phyloP scores from a whole-genome alignment of 768 basidiomycete species.

The Guyanaporus albipodus region DNA sequence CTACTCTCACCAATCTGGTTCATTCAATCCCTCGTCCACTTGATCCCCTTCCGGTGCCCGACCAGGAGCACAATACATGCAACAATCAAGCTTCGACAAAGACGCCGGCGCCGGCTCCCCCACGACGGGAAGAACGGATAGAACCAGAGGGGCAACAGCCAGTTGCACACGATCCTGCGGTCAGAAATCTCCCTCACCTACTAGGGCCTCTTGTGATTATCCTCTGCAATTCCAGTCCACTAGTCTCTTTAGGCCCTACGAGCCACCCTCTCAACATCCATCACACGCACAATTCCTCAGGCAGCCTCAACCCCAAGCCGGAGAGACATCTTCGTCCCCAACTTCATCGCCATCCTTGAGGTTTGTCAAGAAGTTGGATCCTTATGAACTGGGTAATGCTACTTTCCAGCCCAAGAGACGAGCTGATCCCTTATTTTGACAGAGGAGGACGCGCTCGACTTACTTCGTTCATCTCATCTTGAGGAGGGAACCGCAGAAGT shows the following conservation, averaged over 20 bases:
- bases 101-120: not conserved
- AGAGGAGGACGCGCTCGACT: constrained; percentile 25
- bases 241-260: constrained; percentile 22
- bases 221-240: constrained; percentile 3
- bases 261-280: constrained; percentile 23
- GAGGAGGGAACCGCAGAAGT: constrained; percentile 1
- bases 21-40: constrained; percentile 19
- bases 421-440: not conserved
- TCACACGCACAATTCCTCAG: constrained; percentile 10
- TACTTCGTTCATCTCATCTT: constrained; percentile 8
- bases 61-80: not conserved
- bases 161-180: not conserved
- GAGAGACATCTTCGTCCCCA: not conserved
- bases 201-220: not conserved
- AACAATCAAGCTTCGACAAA: not conserved
- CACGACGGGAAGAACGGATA: not conserved
- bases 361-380: constrained; percentile 27
- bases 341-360: constrained; percentile 7
- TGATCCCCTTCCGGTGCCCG: not conserved
- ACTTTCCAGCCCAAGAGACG: not conserved
- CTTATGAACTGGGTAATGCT: constrained; percentile 25
- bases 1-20: constrained; percentile 20
- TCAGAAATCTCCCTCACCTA: not conserved
- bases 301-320: not conserved
- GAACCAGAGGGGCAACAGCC: not conserved